Evolutionary conservation across 345 rosid genomes (phyloP), one percentile per base, ranked within the genome.

Genomic region (Eucalyptus lansdowneana): DNA sequence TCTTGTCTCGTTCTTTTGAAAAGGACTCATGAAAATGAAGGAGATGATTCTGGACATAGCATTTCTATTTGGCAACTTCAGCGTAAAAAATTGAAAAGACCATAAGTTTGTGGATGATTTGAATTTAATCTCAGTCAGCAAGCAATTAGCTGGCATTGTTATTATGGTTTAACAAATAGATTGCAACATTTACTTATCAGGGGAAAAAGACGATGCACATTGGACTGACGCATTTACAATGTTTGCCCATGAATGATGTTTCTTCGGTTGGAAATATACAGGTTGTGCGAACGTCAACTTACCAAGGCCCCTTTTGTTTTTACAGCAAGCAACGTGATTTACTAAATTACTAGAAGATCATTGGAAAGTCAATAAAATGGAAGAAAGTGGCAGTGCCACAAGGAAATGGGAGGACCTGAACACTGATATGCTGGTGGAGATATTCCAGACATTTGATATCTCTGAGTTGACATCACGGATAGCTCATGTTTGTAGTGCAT

Each of bases 361-460:
- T 22, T 89, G 45, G 87, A 40, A 83, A 58, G 22, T 14, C 76
- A 4, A 31, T 50, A 34, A 50, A 89, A 94, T 92, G 95, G 97
- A 94, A 91, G 99, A 95, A 87, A 89, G 90, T 69, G 92, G 72
- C 10, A 14, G 86, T 51, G 88, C 87, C 27, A 65, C 58, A 50
- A 93, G 95, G 92, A 95, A 95, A 93, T 96, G 99, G 99, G 99
- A 96, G 93, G 96, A 97, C 88, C 45, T 96, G 91, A 95, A 96
- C 89, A 93, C 89, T 44, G 98, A 97, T 91, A 91, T 93, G 4
- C 93, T 97, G 93, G 97, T 95, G 89, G 93, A 90, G 90, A 95
- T 96, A 54, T 95, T 96, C 89, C 94, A 91, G 93, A 93, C 92
- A 37, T 94, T 96, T 14, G 91, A 93, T 86, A 93, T 96, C 89